phyloP scores from a whole-genome alignment of 768 basidiomycete species.

The Strobilomyces confusus region DNA sequence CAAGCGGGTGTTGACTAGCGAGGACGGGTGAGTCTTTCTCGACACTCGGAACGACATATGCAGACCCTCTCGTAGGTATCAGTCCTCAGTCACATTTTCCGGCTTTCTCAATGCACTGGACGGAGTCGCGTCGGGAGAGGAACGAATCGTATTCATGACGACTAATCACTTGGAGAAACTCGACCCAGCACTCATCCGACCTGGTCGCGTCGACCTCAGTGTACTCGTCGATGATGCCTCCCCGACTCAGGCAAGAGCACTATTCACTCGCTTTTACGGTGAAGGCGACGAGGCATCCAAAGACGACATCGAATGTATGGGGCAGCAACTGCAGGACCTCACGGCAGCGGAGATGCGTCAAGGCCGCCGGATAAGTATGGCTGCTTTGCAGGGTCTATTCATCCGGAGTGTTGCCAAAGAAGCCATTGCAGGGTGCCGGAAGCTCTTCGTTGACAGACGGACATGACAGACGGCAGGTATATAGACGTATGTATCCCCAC shows the following conservation, averaged over 20 bases:
- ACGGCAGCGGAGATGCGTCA: conserved; percentile 49
- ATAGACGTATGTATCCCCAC: conserved; percentile 5
- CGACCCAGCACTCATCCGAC: conserved; percentile 92
- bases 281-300: conserved; percentile 35
- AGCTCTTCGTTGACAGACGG: conserved; percentile 34
- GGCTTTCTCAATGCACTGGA: conserved; percentile 96
- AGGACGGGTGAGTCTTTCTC: conserved; percentile 72
- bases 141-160: conserved; percentile 98
- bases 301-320: conserved; percentile 44
- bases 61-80: conserved; percentile 54
- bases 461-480: conserved; percentile 21
- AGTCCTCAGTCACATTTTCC: conserved; percentile 95
- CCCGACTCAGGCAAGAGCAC: conserved; percentile 67
- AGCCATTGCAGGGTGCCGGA: conserved; percentile 48
- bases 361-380: conserved; percentile 84
- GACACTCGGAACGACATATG: conserved; percentile 5
- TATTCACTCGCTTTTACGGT: conserved; percentile 85
- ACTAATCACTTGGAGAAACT: conserved; percentile 92
- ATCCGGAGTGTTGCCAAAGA: conserved; percentile 66
- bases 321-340: conserved; percentile 46
- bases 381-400: conserved; percentile 91
- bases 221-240: conserved; percentile 85
- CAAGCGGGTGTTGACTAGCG: conserved; percentile 82
- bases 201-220: conserved; percentile 88
- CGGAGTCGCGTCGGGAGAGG: conserved; percentile 96